Evolutionary conservation across 768 basidiomycete species (phyloP), one percentile per base, ranked within the genome.

Genomic region (Sporobolomyces phaffii): DNA sequence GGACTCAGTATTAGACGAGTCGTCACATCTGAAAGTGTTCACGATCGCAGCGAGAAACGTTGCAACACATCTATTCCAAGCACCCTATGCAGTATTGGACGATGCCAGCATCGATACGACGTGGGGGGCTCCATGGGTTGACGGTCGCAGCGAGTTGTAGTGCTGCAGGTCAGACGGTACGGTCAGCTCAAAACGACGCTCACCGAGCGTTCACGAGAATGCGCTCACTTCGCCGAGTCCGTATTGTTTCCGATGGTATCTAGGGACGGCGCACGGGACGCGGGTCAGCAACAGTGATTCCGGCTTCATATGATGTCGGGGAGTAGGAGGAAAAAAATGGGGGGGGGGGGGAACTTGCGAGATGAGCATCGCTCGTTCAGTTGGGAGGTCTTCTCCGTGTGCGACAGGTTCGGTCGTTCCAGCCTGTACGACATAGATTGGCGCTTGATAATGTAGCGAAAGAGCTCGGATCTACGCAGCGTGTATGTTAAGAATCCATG

Each of bases 221-320:
- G 14, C 2, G 28, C 47, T 45, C 24, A 60, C 61, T 45, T 97
- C 94, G 72, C 94, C 94, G 9, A 97, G 82, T 4, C 93, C 94
- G 79, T 94, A 98, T 86, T 94, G 87, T 71, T 86, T 83, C 61
- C 90, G 83, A 75, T 98, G 94, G 77, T 94, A 99, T 74, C 92
- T 96, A 74, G 92, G n/a, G n/a, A n/a, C n/a, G n/a, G n/a, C n/a
- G 87, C 51, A 86, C 81, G 9, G 5, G 8, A 11, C 28, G 22
- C 13, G 0, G 6, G 45, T 29, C 33, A 22, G 28, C 20, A 20
- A 8, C n/a, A 51, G 38, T n/a, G n/a, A n/a, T n/a, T n/a, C n/a
- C n/a, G n/a, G n/a, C n/a, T n/a, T n/a, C n/a, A n/a, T n/a, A n/a
- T n/a, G n/a, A n/a, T n/a, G n/a, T n/a, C n/a, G n/a, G n/a, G n/a